phyloP scores from a whole-genome alignment of 2,329 filamentous ascomycete genomes.

The Sporothrix luriei region DNA sequence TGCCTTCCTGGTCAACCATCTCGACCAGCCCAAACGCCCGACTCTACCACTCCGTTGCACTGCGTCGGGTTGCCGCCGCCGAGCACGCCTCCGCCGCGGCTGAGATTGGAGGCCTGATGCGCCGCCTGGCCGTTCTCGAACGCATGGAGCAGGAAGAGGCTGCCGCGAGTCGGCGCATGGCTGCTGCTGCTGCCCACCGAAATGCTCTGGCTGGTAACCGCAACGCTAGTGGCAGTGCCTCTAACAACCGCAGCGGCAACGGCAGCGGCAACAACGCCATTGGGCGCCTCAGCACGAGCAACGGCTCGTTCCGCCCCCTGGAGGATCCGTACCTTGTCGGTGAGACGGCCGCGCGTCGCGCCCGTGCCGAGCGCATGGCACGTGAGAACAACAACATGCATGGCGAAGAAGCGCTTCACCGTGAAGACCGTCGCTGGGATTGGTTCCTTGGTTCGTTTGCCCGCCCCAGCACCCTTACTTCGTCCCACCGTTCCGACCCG shows the following conservation, averaged over 20 bases:
- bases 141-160: conserved; percentile 45
- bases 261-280: conserved; percentile 31
- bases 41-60: conserved; percentile 66
- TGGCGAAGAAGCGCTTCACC: conserved; percentile 56
- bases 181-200: conserved; percentile 27
- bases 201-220: conserved; percentile 27
- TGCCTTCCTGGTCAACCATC: conserved; percentile 61
- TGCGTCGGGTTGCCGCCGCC: conserved; percentile 58
- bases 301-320: conserved; percentile 50
- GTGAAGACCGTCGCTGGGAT: conserved; percentile 64
- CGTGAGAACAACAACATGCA: conserved; percentile 49
- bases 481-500: conserved; percentile 17
- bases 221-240: neutral
- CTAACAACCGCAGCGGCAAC: conserved; percentile 37
- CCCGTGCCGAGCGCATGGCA: conserved; percentile 60
- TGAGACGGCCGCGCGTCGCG: conserved; percentile 62
- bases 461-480: conserved; percentile 44
- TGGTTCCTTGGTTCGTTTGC: conserved; percentile 58
- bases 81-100: conserved; percentile 44
- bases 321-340: conserved; percentile 71
- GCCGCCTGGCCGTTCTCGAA: conserved; percentile 44
- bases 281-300: conserved; percentile 37
- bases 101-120: conserved; percentile 39
- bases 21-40: conserved; percentile 58
- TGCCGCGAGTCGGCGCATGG: conserved; percentile 36